phyloP scores from a whole-genome alignment of 2,329 filamentous ascomycete genomes.

The Aspergillus sergii region DNA sequence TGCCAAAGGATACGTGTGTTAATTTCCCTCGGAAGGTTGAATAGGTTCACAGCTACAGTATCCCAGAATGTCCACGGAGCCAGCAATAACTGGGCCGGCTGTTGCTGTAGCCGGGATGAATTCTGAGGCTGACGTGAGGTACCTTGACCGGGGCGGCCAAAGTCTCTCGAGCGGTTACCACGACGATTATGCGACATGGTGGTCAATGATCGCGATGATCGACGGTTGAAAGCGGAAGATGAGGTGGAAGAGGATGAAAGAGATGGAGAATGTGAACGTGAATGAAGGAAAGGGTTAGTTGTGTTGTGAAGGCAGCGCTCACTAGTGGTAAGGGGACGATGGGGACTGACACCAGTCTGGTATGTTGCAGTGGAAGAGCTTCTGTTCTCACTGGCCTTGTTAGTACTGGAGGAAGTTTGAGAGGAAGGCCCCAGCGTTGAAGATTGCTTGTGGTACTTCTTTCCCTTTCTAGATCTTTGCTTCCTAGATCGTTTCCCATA shows the following conservation, averaged over 20 bases:
- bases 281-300: neutral
- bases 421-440: neutral
- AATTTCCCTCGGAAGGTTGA: constrained; percentile 36
- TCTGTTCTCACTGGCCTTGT: neutral
- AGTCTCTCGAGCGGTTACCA: neutral
- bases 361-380: neutral
- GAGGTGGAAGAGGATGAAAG: constrained; percentile 2
- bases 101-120: constrained; percentile 6
- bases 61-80: constrained; percentile 44
- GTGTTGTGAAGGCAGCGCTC: neutral
- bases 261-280: neutral
- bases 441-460: neutral
- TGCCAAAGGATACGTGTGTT: constrained; percentile 51
- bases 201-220: neutral
- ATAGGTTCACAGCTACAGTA: constrained; percentile 40
- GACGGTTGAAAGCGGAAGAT: constrained; percentile 1
- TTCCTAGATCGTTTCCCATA: too few relatives aligned
- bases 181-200: neutral
- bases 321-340: neutral
- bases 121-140: neutral
- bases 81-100: constrained; percentile 12
- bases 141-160: neutral
- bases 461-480: neutral
- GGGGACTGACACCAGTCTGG: neutral
- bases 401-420: neutral